A percentile compares a stretch with the other conserved stretches of the same genome.
These are phyloP conservation scores for Wickerhamomyces rabaulensis DNA, from an alignment of 805 yeast genomes.

Conservation along the genomic window DNA sequence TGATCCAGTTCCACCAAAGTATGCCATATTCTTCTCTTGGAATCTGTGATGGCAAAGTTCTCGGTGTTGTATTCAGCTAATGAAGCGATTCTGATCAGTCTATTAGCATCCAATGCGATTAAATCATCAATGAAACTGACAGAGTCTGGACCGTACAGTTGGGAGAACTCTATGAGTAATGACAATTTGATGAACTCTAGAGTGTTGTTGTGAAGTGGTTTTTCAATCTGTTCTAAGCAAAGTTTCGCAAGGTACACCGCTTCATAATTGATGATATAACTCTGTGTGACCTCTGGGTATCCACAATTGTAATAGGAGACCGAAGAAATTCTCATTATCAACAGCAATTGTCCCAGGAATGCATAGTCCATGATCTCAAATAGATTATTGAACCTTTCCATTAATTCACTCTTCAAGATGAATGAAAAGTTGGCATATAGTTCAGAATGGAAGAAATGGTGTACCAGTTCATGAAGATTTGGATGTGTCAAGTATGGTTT, in stretches of 20 bases:
- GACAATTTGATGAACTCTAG: conserved; percentile 3
- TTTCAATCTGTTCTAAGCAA: conserved; percentile 10
- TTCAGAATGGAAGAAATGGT: conserved; percentile 7
- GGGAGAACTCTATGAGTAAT: conserved; percentile 1
- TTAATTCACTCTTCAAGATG: conserved; percentile 8
- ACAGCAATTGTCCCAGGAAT: conserved; percentile 13
- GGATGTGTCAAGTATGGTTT: conserved; percentile 4
- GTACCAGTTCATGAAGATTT: not conserved
- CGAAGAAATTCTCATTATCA: conserved; percentile 13
- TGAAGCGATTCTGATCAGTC: conserved; percentile 2
- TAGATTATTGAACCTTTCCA: conserved; percentile 5
- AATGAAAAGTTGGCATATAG: conserved; percentile 3
- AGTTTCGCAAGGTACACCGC: conserved; percentile 9
- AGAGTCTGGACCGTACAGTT: conserved; percentile 4
- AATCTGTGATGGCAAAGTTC: conserved; percentile 1
- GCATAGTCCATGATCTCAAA: conserved; percentile 7
- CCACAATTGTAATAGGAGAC: conserved; percentile 17
- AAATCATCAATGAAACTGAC: conserved; percentile 3
- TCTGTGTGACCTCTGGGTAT: conserved; percentile 4
- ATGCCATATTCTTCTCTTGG: conserved; percentile 8
- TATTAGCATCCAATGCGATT: conserved; percentile 4
- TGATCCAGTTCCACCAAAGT: conserved; percentile 9
- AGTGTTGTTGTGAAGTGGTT: conserved; percentile 5
- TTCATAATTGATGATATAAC: conserved; percentile 3
- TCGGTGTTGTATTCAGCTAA: conserved; percentile 2